Base-by-base conservation (phyloP, 1,139 yeast genomes). In the Ashbya aceris region DNA sequence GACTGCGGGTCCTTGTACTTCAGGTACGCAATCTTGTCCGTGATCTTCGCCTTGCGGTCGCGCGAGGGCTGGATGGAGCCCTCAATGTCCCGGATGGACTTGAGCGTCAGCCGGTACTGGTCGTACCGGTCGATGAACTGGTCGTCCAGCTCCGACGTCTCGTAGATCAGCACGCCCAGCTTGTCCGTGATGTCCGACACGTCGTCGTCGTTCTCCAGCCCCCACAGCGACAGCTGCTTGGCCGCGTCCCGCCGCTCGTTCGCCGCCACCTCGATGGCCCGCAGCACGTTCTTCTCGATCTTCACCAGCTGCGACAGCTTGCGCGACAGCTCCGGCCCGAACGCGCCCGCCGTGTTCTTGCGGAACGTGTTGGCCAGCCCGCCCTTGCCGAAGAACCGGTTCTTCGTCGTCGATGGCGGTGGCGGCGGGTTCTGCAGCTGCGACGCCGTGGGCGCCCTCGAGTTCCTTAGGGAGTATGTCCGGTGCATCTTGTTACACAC, bases 1-100 rank as follows among this genome's bases (percentile, higher is more conserved):
- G 96, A 85, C 70, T 84, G 85, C 50, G 98, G 97, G 69, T 91
- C 97, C 76, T 89, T 91, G 77, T 91, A 91, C 73, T 91, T 91
- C 70, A 91, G 77, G 70, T 83, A 89, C 53, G 97, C 97, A 68
- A 91, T 91, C 73, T 89, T 91, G 69, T 91, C 97, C 54, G 96
- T 87, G 64, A 91, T 85, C 72, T 86, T 86, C 67, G 86, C 95
- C 76, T 91, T 91, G 68, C 96, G 83, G 73, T 89, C 96, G 70
- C 97, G 83, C 48, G 95, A 83, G 42, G 98, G 98, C 73, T 91
- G 97, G 49, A 91, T 97, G 45, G 95, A 84, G 51, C 93, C 85
- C 72, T 91, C 98, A 59, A 91, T 91, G 71, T 91, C 87, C 70
- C 98, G 83, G 61, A 91, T 80, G 41, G 94, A 77, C 76, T 91